A percentile compares a stretch with the other conserved stretches of the same genome.
Conservation (phyloP, 2,329 filamentous ascomycete genomes). For the Claviceps sp. region DNA sequence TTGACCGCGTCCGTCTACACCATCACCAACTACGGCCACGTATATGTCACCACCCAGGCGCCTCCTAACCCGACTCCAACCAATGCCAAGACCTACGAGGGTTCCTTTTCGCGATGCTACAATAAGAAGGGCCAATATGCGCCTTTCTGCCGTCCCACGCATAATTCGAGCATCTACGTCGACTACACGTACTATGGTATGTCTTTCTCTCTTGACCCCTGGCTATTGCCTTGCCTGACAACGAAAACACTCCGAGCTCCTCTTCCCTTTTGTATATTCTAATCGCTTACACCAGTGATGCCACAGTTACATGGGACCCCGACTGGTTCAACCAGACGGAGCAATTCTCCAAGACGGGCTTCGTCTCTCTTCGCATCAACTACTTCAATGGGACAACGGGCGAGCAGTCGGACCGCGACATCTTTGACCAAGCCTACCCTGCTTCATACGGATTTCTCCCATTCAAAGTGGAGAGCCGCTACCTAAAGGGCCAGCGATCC, state of each 20-base stretch:
- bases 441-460: slow-evolving; percentile 35
- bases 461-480: slow-evolving; percentile 26
- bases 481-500: slow-evolving; percentile 7
- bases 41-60: slow-evolving; percentile 28
- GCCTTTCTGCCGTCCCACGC: slow-evolving; percentile 38
- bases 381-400: slow-evolving; percentile 24
- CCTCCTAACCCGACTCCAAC: slow-evolving; percentile 31
- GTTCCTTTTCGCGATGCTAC: slow-evolving; percentile 36
- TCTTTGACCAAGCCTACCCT: slow-evolving; percentile 17
- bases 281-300: background rate
- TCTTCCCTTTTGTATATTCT: background rate
- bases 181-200: slow-evolving; percentile 38
- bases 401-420: slow-evolving; percentile 24
- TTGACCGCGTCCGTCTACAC: slow-evolving; percentile 31
- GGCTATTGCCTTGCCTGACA: background rate
- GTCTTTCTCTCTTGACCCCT: slow-evolving; percentile 6
- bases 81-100: slow-evolving; percentile 24
- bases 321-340: slow-evolving; percentile 32
- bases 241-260: too few species aligned
- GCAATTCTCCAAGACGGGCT: slow-evolving; percentile 19
- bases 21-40: slow-evolving; percentile 20
- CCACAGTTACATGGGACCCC: slow-evolving; percentile 43
- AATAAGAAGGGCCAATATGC: slow-evolving; percentile 32
- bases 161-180: slow-evolving; percentile 28
- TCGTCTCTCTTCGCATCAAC: slow-evolving; percentile 26